phyloP scores from a whole-genome alignment of 345 rosid genomes.

The Syzygium oleosum region DNA sequence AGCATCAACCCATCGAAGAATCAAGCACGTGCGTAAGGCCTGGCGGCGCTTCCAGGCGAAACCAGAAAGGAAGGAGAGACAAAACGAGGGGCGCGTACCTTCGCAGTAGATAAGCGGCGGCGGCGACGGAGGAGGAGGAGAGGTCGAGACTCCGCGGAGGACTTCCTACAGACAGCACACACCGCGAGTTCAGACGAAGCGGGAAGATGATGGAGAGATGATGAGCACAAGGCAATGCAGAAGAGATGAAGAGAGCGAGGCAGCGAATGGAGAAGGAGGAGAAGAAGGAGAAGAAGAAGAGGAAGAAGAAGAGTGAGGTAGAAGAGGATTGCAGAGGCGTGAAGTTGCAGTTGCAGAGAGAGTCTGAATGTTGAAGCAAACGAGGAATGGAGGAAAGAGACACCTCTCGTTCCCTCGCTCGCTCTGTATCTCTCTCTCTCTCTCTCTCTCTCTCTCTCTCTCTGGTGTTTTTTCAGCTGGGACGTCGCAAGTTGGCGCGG shows the following conservation, averaged over 20 bases:
- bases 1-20: not conserved
- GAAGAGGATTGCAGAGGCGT: not conserved
- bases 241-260: not conserved
- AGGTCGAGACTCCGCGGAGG: too few relatives aligned
- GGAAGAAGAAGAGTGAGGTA: not conserved
- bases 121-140: not conserved
- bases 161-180: not conserved
- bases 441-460: not conserved
- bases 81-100: not conserved
- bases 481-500: not conserved
- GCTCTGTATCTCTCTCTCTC: not conserved
- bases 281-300: not conserved
- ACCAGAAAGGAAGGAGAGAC: not conserved
- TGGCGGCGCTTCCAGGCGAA: not conserved
- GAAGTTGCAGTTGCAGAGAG: not conserved
- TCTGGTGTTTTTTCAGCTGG: not conserved
- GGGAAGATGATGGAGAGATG: not conserved
- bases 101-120: not conserved
- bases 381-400: not conserved
- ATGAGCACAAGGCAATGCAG: not conserved
- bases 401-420: not conserved
- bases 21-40: not conserved
- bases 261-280: not conserved
- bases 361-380: not conserved
- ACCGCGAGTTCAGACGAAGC: not conserved